Evolutionary conservation across 352 stramenopile species (phyloP).

Genomic region (Phytopythium kandeliae): DNA sequence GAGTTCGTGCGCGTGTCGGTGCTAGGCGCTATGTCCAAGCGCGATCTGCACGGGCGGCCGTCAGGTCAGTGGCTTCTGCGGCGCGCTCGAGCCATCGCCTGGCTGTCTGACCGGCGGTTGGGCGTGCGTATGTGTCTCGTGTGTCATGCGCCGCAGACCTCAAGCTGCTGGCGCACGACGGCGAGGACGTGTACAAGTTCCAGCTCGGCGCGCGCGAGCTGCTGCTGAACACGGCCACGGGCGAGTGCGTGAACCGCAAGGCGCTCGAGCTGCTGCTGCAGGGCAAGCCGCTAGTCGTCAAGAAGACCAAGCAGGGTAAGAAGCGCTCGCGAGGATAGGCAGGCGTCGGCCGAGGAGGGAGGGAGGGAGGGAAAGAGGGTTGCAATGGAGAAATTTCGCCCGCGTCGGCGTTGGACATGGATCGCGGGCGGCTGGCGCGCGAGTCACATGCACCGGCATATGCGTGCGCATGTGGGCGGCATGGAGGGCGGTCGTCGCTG

Average conservation of each 20-base stretch:
- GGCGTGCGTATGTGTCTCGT: no score
- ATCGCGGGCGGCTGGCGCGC: neutral
- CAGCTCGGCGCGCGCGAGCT: slow-evolving; percentile 40
- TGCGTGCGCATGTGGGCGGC: neutral
- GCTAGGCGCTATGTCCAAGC: slow-evolving; percentile 36
- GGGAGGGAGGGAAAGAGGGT: no score
- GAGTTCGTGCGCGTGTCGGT: slow-evolving; percentile 55
- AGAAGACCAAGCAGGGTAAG: slow-evolving; percentile 59
- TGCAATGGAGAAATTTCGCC: neutral
- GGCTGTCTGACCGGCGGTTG: slow-evolving; percentile 2
- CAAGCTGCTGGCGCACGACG: slow-evolving; percentile 42
- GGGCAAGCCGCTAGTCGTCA: slow-evolving; percentile 62
- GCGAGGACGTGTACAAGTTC: slow-evolving; percentile 61
- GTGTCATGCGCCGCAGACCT: slow-evolving; percentile 31
- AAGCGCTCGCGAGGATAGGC: slow-evolving; percentile 30
- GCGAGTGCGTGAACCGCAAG: slow-evolving; percentile 50
- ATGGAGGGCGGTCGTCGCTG: no score
- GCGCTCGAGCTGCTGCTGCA: slow-evolving; percentile 64
- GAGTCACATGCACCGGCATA: neutral
- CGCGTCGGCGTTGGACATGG: neutral
- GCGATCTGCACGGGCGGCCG: slow-evolving; percentile 36
- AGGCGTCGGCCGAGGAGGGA: neutral
- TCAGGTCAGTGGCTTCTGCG: slow-evolving; percentile 15
- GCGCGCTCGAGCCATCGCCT: neutral
- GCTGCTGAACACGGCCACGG: slow-evolving; percentile 46